Percentiles rank a stretch among this genome's conserved stretches.
Conservation (phyloP, 1,284 basidiomycete genomes). For the Tylopilus sp. region DNA sequence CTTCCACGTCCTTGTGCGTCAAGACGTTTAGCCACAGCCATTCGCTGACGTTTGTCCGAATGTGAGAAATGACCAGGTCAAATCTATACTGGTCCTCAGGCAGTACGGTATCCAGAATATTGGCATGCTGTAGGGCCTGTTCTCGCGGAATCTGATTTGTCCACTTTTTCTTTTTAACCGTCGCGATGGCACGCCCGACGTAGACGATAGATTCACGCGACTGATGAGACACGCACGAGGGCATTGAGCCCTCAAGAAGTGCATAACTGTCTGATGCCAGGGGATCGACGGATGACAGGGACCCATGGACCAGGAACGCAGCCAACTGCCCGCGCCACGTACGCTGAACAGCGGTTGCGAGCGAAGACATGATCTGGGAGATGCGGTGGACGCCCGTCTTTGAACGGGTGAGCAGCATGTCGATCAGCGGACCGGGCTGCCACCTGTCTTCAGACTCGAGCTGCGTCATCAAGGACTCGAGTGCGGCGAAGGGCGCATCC, state of each 20-base stretch:
- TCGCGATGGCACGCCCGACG: conserved; percentile 81
- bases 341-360: conserved; percentile 69
- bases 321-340: conserved; percentile 76
- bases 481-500: conserved; percentile 73
- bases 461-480: conserved; percentile 58
- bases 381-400: conserved; percentile 73
- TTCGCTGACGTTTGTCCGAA: conserved; percentile 72
- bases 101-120: conserved; percentile 57
- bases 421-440: conserved; percentile 72
- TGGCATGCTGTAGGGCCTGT: conserved; percentile 60
- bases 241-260: conserved; percentile 62
- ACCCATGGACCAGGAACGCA: conserved; percentile 75
- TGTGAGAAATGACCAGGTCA: conserved; percentile 64
- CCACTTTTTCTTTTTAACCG: conserved; percentile 76
- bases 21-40: conserved; percentile 90
- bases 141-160: conserved; percentile 67
- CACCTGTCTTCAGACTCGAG: conserved; percentile 53
- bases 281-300: conserved; percentile 54
- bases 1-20: conserved; percentile 76
- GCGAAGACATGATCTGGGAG: conserved; percentile 59
- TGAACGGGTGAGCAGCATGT: conserved; percentile 63
- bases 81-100: conserved; percentile 75
- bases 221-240: conserved; percentile 64
- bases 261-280: conserved; percentile 51
- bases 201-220: conserved; percentile 80